These are phyloP conservation scores for Aureobasidium sp. DNA, from an alignment of 2,329 filamentous ascomycete species.

Conservation along the genomic window DNA sequence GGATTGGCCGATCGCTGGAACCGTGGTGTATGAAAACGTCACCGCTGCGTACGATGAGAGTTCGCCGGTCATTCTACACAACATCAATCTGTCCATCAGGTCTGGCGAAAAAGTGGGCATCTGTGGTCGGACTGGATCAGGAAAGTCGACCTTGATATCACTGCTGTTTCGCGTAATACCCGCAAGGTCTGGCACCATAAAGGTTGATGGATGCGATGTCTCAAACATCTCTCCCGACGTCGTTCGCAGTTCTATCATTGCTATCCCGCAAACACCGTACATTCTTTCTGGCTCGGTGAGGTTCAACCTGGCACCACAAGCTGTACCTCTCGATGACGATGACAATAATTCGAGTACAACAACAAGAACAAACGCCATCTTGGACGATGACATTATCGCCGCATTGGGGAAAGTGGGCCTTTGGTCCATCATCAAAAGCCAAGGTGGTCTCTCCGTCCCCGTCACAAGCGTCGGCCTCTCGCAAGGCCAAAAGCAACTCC, in stretches of 20 bases:
- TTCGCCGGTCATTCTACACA: constrained; percentile 28
- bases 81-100: constrained; percentile 38
- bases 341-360: constrained; percentile 27
- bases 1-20: background rate
- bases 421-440: constrained; percentile 15
- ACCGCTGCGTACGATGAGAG: background rate
- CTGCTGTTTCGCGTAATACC: constrained; percentile 43
- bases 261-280: constrained; percentile 45
- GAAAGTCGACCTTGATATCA: constrained; percentile 43
- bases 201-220: constrained; percentile 41
- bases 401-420: constrained; percentile 40
- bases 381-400: constrained; percentile 23
- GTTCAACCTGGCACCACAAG: constrained; percentile 39
- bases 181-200: constrained; percentile 34
- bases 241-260: constrained; percentile 36
- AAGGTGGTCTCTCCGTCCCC: constrained; percentile 31
- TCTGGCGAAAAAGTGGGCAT: constrained; percentile 42
- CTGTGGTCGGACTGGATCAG: constrained; percentile 47
- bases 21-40: background rate
- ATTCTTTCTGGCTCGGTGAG: constrained; percentile 40
- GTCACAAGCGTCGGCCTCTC: constrained; percentile 29
- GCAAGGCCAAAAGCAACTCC: constrained; percentile 43
- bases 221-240: constrained; percentile 32
- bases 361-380: no score
- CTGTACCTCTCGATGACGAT: constrained; percentile 9